Evolutionary conservation across 2,329 filamentous ascomycete genomes (phyloP).

Genomic region (Fusarium fujikuroi): DNA sequence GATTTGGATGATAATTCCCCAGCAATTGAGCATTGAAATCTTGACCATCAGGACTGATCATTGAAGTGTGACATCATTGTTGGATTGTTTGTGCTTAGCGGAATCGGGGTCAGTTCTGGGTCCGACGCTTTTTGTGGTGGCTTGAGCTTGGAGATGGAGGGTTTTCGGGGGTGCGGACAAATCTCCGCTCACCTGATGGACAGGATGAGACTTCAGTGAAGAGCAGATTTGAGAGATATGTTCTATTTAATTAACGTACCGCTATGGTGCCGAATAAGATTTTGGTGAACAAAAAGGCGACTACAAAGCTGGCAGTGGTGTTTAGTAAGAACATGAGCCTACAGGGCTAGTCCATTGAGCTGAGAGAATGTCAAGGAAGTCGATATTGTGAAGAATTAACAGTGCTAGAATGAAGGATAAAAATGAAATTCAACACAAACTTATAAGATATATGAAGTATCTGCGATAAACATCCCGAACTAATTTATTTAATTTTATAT

Average conservation of each 20-base stretch:
- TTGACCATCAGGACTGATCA: background rate
- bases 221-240: background rate
- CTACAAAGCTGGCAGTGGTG: background rate
- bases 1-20: slow-evolving; percentile 19
- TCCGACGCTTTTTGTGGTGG: background rate
- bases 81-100: background rate
- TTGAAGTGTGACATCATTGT: background rate
- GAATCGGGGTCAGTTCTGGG: background rate
- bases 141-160: background rate
- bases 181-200: background rate
- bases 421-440: too few species aligned
- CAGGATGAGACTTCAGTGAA: background rate
- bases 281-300: background rate
- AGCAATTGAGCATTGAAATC: slow-evolving; percentile 24
- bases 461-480: too few species aligned
- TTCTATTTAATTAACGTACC: fast-evolving
- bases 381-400: too few species aligned
- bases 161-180: background rate
- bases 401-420: background rate
- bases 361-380: background rate
- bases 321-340: background rate
- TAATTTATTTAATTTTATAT: background rate
- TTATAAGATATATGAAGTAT: too few species aligned
- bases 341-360: fast-evolving
- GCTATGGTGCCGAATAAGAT: fast-evolving